A percentile compares a stretch with the other conserved stretches of the same genome.
Conservation (phyloP, 257 asterid species). For the Rhazya stricta region DNA sequence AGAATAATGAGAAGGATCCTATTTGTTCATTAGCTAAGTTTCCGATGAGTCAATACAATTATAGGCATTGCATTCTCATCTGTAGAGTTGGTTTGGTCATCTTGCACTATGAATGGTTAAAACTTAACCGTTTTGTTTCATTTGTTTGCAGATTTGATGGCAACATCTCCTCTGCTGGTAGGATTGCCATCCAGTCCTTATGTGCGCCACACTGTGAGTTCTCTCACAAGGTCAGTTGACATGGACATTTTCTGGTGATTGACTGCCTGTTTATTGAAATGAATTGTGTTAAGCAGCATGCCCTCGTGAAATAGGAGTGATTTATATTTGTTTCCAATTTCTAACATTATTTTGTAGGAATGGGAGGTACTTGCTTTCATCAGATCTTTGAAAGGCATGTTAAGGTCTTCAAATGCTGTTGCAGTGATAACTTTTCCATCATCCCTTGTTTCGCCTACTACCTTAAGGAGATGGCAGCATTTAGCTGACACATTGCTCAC, state of each 20-base stretch:
- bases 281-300: not conserved
- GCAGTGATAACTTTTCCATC: slow-evolving; percentile 80
- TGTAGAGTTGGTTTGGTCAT: not conserved
- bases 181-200: slow-evolving; percentile 81
- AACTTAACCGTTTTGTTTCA: not conserved
- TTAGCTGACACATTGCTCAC: slow-evolving; percentile 87
- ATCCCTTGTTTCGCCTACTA: slow-evolving; percentile 64
- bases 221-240: slow-evolving; percentile 51
- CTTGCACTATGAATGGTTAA: not conserved
- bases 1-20: not conserved
- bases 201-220: slow-evolving; percentile 90
- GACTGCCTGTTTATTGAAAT: not conserved
- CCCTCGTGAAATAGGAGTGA: not conserved
- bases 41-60: not conserved
- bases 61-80: not conserved
- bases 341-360: slow-evolving; percentile 36
- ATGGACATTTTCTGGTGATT: not conserved
- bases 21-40: not conserved
- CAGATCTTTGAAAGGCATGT: slow-evolving; percentile 62
- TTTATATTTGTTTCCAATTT: not conserved
- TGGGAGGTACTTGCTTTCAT: slow-evolving; percentile 82
- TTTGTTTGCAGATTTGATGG: slow-evolving; percentile 47
- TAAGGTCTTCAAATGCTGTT: slow-evolving; percentile 79
- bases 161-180: slow-evolving; percentile 47
- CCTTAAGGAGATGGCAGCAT: slow-evolving; percentile 86